Evolutionary conservation across 2,329 filamentous ascomycete species (phyloP), one percentile per base, ranked within the genome.

Genomic region (Pseudocercospora cruenta): DNA sequence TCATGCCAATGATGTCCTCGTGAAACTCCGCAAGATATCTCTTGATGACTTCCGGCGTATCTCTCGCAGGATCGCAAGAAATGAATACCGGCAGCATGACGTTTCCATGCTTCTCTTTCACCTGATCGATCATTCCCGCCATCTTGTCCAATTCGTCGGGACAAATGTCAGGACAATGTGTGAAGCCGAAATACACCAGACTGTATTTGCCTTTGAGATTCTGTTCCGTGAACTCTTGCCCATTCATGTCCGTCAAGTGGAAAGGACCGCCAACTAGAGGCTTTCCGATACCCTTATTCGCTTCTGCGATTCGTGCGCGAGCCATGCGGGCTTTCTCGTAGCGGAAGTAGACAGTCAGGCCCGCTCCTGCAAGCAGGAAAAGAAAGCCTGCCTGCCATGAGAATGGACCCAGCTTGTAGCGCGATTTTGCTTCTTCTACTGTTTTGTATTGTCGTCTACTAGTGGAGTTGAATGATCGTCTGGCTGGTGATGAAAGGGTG

Each of bases 141-240:
- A 99, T 97, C 84, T 99, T 99, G 83, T 99, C 95, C 74, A 99
- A 90, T 82, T 99, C 95, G 77, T 99, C 95, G 36, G 95, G 95
- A 83, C 95, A 99, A 78, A 99, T 99, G 78, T 99, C 95, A 24
- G 95, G 95, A 79, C 95, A 99, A 80, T 97, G 94, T 8, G 93
- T 94, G 85, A 99, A 99, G 75, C 95, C 95, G 78, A 99, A 99
- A 82, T 99, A 99, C 43, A 98, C 91, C 81, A 96, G 80, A 63
- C 87, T 86, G 82, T 97, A 95, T 79, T 91, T 92, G 62, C 95
- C 95, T 84, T 90, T 91, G 83, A 98, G 85, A 79, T 94, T 89
- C 76, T 89, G 86, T 73, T 90, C 90, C 2, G 91, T 91, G 72
- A 96, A 94, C 43, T 84, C 84, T 63, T 88, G 87, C 58, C 93